Conservation (phyloP, 257 asterid species). For the Thymus quinquecostatus region DNA sequence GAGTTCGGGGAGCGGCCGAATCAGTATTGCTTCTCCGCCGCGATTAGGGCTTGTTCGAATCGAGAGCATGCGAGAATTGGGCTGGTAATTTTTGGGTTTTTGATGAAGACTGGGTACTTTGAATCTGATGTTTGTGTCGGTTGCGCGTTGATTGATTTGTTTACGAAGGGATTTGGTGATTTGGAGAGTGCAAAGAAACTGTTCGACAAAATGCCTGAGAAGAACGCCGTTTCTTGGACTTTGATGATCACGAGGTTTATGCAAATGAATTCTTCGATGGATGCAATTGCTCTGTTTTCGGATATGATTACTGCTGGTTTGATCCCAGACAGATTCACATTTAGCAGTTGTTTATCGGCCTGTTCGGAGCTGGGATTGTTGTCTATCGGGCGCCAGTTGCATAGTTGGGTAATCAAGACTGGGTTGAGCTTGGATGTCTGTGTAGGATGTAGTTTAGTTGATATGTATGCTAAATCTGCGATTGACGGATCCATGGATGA, state of each 20-base stretch:
- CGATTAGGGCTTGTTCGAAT: slow-evolving; percentile 71
- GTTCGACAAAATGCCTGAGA: slow-evolving; percentile 80
- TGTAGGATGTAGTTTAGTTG: slow-evolving; percentile 93
- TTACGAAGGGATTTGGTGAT: slow-evolving; percentile 68
- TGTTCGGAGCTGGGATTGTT: slow-evolving; percentile 71
- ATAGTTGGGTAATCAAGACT: slow-evolving; percentile 59
- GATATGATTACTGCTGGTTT: slow-evolving; percentile 68
- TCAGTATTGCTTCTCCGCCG: slow-evolving; percentile 77
- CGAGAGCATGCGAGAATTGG: slow-evolving; percentile 55
- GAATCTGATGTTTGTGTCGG: slow-evolving; percentile 88
- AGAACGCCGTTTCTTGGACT: slow-evolving; percentile 83
- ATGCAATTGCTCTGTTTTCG: slow-evolving; percentile 52
- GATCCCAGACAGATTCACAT: slow-evolving; percentile 70
- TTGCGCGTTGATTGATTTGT: slow-evolving; percentile 79
- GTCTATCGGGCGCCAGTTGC: slow-evolving; percentile 66
- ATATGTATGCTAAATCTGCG: slow-evolving; percentile 75
- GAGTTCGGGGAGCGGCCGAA: slow-evolving; percentile 72
- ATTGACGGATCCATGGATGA: slow-evolving; percentile 57
- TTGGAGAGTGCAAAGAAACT: slow-evolving; percentile 61
- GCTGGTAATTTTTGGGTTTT: slow-evolving; percentile 63
- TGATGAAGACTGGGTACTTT: slow-evolving; percentile 72
- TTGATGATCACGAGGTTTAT: slow-evolving; percentile 76
- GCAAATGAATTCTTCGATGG: slow-evolving; percentile 56
- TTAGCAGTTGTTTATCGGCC: slow-evolving; percentile 80
- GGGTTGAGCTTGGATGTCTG: slow-evolving; percentile 72